A percentile compares a stretch with the other conserved stretches of the same genome.
Conservation (phyloP, 352 stramenopile genomes). For the Phytopythium kandeliae region DNA sequence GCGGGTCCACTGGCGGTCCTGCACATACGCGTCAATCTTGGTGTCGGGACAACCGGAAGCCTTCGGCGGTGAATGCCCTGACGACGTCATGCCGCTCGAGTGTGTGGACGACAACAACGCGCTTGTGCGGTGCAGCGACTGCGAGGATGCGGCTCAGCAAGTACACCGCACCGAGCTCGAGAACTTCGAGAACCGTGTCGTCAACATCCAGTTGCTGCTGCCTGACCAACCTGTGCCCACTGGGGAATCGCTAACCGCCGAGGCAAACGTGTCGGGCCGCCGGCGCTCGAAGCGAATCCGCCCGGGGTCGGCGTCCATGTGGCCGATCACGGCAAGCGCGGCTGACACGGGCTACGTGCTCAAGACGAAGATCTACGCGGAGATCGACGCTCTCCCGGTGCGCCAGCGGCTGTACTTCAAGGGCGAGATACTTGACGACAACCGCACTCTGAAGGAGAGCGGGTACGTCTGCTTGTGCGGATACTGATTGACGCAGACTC, state of each 20-base stretch:
- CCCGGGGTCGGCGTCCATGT: conserved; percentile 36
- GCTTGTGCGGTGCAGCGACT: conserved; percentile 36
- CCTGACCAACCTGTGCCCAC: conserved; percentile 49
- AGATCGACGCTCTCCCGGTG: conserved; percentile 60
- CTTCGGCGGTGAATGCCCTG: conserved; percentile 11
- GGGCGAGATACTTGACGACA: conserved; percentile 48
- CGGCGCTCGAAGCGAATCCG: conserved; percentile 62
- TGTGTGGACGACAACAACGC: conserved; percentile 24
- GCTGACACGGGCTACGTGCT: conserved; percentile 70
- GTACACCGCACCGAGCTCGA: conserved; percentile 38
- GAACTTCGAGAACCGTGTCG: conserved; percentile 58
- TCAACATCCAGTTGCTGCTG: conserved; percentile 55
- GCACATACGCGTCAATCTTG: conserved; percentile 30
- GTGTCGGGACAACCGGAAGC: conserved; percentile 16
- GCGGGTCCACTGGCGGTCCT: conserved; percentile 38
- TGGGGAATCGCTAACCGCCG: conserved; percentile 29
- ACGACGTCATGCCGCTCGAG: conserved; percentile 20
- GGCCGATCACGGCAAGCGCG: conserved; percentile 47
- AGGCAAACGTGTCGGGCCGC: conserved; percentile 33
- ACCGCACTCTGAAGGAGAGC: conserved; percentile 49
- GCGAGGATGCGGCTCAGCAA: conserved; percentile 34
- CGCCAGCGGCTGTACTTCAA: conserved; percentile 70
- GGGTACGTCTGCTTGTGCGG: conserved; percentile 23
- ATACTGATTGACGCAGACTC: no score
- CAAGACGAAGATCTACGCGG: conserved; percentile 72